phyloP scores from a whole-genome alignment of 192 early-diverging fungal genomes.

The Coemansia reversa region DNA sequence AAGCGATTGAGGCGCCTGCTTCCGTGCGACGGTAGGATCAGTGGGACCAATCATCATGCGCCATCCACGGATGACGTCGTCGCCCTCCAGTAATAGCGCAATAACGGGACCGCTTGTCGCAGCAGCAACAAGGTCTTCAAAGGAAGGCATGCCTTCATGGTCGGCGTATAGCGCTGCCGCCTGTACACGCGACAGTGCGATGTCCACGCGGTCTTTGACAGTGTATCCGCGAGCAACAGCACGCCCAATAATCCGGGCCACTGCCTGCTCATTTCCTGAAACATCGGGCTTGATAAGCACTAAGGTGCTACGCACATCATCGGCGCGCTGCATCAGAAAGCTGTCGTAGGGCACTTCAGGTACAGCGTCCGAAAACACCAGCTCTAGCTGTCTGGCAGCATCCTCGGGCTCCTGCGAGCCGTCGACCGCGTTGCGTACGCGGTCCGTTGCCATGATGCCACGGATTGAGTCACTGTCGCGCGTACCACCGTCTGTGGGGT shows the following conservation, averaged over 20 bases:
- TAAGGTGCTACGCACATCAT: conserved; percentile 49
- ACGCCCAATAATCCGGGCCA: conserved; percentile 40
- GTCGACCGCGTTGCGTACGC: conserved; percentile 57
- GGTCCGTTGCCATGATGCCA: conserved; percentile 57
- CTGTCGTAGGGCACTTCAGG: conserved; percentile 40
- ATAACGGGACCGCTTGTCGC: conserved; percentile 57
- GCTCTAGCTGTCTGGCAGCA: conserved; percentile 49
- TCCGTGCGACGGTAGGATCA: conserved; percentile 33
- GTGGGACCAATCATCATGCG: conserved; percentile 58
- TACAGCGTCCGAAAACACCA: conserved; percentile 52
- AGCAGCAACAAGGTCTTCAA: conserved; percentile 42
- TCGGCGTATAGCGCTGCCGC: conserved; percentile 52
- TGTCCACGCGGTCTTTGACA: conserved; percentile 46
- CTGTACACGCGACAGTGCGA: conserved; percentile 38
- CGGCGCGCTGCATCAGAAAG: conserved; percentile 52
- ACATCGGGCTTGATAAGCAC: conserved; percentile 61
- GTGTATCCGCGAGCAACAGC: conserved; percentile 44
- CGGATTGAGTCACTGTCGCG: conserved; percentile 55
- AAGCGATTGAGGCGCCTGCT: conserved; percentile 44
- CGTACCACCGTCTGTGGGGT: conserved; percentile 33
- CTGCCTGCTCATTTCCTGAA: conserved; percentile 18
- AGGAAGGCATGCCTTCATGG: conserved; percentile 41
- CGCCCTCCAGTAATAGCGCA: conserved; percentile 52
- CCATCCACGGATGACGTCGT: conserved; percentile 55
- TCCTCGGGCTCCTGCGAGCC: conserved; percentile 53